Conservation (phyloP, 768 basidiomycete genomes). For the Terana coerulea region DNA sequence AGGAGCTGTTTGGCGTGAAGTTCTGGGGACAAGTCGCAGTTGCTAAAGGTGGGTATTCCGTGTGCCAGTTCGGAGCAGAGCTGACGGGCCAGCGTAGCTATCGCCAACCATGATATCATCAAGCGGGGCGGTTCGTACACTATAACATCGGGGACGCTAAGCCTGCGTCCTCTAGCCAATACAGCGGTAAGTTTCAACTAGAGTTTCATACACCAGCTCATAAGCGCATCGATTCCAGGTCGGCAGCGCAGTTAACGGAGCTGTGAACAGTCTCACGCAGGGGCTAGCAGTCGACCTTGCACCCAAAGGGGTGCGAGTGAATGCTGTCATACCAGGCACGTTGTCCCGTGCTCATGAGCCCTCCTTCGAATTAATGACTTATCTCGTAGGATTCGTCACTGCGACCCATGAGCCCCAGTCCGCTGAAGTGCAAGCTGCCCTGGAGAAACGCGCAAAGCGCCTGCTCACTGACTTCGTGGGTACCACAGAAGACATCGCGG, state of each 20-base stretch:
- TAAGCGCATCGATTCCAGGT: not conserved
- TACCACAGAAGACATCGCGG: not conserved
- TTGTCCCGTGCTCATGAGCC: not conserved
- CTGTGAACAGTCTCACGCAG: not conserved
- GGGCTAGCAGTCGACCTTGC: not conserved
- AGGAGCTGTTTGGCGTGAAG: not conserved
- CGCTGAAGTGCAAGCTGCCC: not conserved
- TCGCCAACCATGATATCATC: not conserved
- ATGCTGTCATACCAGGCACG: not conserved
- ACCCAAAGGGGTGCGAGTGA: not conserved
- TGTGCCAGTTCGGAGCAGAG: not conserved
- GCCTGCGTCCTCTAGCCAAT: not conserved
- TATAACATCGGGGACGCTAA: not conserved
- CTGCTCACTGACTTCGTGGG: not conserved
- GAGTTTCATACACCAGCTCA: too few relatives aligned
- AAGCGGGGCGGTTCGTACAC: not conserved
- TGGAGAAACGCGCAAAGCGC: not conserved
- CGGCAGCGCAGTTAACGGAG: not conserved
- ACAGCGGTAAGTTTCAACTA: not conserved
- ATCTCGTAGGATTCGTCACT: not conserved
- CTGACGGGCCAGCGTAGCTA: not conserved
- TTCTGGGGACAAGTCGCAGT: slow-evolving; percentile 3
- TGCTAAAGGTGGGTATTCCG: not conserved
- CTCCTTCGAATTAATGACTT: not conserved
- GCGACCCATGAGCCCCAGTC: not conserved